Conservation (phyloP, 495 filamentous ascomycete genomes). For the Hypomontagnella submonticulosa region DNA sequence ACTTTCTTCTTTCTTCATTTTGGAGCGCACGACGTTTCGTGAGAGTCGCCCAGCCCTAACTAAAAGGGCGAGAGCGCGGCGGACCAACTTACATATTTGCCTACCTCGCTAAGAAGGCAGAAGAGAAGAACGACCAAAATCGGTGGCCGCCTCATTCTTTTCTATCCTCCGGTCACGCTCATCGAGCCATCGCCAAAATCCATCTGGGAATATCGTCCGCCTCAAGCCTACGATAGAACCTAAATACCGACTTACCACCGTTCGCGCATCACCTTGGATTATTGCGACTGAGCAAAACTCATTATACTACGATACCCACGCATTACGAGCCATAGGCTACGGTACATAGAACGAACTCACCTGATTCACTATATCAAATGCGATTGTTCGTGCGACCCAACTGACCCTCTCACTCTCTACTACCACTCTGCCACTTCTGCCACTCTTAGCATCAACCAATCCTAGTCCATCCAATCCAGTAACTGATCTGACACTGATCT, state of each 20-base stretch:
- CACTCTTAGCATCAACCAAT: constrained; percentile 10
- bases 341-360: not conserved
- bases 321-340: constrained; percentile 19
- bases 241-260: constrained; percentile 21
- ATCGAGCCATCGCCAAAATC: constrained; percentile 19
- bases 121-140: constrained; percentile 1
- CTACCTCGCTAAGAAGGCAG: constrained; percentile 3
- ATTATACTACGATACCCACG: not conserved
- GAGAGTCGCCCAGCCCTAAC: constrained; percentile 10
- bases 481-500: constrained; percentile 17
- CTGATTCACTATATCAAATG: constrained; percentile 17
- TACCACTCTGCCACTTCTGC: constrained; percentile 3
- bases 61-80: not conserved
- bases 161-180: constrained; percentile 22
- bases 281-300: constrained; percentile 37
- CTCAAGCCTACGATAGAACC: constrained; percentile 24
- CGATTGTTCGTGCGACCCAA: constrained; percentile 43
- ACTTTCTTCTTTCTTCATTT: constrained; percentile 21
- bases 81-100: not conserved
- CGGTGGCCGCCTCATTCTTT: constrained; percentile 26
- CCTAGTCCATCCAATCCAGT: constrained; percentile 24
- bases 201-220: constrained; percentile 15
- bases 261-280: constrained; percentile 34
- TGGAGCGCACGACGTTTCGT: constrained; percentile 9
- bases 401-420: constrained; percentile 15